Conservation (phyloP, 2,329 filamentous ascomycete species). For the Sarocladium oryzae region DNA sequence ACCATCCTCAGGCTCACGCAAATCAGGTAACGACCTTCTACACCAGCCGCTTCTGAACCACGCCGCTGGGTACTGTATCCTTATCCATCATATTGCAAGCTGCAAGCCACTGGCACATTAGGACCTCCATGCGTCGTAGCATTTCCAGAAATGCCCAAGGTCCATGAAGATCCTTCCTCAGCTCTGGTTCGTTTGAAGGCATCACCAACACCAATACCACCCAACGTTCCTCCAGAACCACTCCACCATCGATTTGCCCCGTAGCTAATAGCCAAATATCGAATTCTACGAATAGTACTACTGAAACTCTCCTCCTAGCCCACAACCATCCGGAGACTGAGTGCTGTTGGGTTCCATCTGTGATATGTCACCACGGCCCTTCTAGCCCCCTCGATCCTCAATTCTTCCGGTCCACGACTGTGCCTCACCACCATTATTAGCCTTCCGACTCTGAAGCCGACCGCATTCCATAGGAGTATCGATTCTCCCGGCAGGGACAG, state of each 20-base stretch:
- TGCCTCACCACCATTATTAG: background rate
- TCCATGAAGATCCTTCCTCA: too few relatives aligned
- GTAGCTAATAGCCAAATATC: background rate
- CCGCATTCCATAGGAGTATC: background rate
- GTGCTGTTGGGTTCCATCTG: too few relatives aligned
- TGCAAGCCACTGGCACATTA: background rate
- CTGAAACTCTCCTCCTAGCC: background rate
- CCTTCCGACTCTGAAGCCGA: background rate
- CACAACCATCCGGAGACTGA: too few relatives aligned
- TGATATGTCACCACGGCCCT: background rate
- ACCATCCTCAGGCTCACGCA: too few relatives aligned
- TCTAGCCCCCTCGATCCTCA: background rate
- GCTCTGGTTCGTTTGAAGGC: background rate
- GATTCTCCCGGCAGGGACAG: too few relatives aligned
- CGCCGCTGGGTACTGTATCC: background rate
- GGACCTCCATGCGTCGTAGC: background rate
- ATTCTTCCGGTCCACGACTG: background rate
- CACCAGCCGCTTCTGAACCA: background rate
- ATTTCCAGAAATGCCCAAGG: background rate
- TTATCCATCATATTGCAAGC: background rate
- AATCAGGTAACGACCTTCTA: too few relatives aligned
- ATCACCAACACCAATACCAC: background rate
- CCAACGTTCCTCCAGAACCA: background rate
- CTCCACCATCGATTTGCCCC: background rate
- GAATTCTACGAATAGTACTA: background rate